Percentiles rank a stretch among this genome's conserved stretches.
phyloP scores from a whole-genome alignment of 495 filamentous ascomycete species.

The Penicillium alfredii region DNA sequence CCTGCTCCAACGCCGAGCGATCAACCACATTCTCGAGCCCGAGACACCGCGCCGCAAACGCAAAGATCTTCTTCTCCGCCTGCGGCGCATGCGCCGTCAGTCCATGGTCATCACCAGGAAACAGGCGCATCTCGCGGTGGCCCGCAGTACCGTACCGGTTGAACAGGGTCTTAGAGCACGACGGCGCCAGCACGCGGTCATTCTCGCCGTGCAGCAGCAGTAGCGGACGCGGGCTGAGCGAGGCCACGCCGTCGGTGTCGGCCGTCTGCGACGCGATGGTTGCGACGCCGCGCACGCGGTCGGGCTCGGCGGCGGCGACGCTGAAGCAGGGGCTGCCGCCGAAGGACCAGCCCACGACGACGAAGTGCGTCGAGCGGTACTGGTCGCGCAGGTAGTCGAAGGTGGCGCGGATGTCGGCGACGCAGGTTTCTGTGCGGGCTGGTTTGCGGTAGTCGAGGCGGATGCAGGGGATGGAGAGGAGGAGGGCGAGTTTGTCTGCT shows the following conservation, averaged over 20 bases:
- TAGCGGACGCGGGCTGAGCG: slow-evolving; percentile 41
- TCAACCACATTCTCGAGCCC: slow-evolving; percentile 25
- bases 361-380: slow-evolving; percentile 30
- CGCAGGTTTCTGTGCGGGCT: slow-evolving; percentile 27
- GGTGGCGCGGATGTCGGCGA: slow-evolving; percentile 30
- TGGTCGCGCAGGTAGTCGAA: slow-evolving; percentile 32
- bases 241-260: slow-evolving; percentile 78
- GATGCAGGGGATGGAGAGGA: slow-evolving; percentile 32
- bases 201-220: slow-evolving; percentile 36
- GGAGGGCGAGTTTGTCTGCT: slow-evolving; percentile 36
- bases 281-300: slow-evolving; percentile 30
- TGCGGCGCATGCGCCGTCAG: slow-evolving; percentile 26
- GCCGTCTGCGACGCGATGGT: slow-evolving; percentile 52
- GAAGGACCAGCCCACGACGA: slow-evolving; percentile 43
- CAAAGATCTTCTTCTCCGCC: slow-evolving; percentile 32
- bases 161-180: slow-evolving; percentile 34
- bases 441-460: slow-evolving; percentile 41
- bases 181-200: slow-evolving; percentile 24
- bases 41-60: slow-evolving; percentile 24
- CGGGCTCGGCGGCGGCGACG: slow-evolving; percentile 24
- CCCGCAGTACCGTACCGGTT: slow-evolving; percentile 28
- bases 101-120: slow-evolving; percentile 39
- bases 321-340: slow-evolving; percentile 37
- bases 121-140: slow-evolving; percentile 31
- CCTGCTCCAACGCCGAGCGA: slow-evolving; percentile 22